Conservation (phyloP, 306 rosid genomes). For the Ammopiptanthus mongolicus region DNA sequence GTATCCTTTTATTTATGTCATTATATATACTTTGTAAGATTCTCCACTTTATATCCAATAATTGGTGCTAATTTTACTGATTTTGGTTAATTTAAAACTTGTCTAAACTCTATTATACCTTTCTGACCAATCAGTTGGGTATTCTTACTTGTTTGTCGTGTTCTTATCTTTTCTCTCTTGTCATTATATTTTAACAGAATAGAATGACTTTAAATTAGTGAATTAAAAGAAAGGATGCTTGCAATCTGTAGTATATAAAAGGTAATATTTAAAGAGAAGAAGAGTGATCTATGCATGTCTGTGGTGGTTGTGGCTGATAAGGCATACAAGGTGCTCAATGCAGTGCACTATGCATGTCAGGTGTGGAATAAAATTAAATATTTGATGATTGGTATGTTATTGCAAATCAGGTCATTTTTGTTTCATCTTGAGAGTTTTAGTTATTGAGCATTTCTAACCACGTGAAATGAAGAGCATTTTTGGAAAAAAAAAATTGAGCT, state of each 20-base stretch:
- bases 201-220: not conserved
- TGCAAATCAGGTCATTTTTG: not conserved
- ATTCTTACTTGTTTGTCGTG: not conserved
- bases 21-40: not conserved
- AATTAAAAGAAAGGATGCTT: not conserved
- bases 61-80: not conserved
- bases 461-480: not conserved
- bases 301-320: not conserved
- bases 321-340: not conserved
- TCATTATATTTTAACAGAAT: not conserved
- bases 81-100: not conserved
- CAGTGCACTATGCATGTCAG: not conserved
- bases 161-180: not conserved
- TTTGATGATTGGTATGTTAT: not conserved
- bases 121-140: not conserved
- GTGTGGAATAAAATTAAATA: not conserved
- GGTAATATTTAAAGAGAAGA: too few relatives aligned
- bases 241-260: too few relatives aligned
- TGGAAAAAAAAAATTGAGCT: too few relatives aligned
- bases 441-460: not conserved
- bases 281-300: not conserved
- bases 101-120: not conserved
- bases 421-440: not conserved
- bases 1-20: conserved; percentile 48
- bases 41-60: not conserved